Base-by-base conservation (phyloP, 129 eudicot genomes). In the Chrysanthemum seticuspe region DNA sequence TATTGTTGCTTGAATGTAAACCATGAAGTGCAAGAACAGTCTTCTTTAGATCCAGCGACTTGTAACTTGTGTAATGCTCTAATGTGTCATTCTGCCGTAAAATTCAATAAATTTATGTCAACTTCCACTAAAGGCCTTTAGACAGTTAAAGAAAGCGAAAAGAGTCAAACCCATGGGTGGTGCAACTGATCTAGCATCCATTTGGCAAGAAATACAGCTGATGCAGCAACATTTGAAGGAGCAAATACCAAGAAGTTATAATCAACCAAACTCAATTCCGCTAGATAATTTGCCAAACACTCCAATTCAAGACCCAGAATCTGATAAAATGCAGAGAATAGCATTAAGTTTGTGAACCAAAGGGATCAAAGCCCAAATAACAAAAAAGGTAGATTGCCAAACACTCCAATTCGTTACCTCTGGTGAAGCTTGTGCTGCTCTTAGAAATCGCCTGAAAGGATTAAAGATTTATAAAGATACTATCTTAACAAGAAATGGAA, bases 121-220 rank as follows among this genome's bases (percentile, higher is more conserved):
- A 29, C 13, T 48, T 80, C 68, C 34, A 44, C 59, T 15, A 29
- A 19, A 48, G 3, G 68, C 61, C 25, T 52, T 40, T 13, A 62
- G 62, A 59, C 50, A 45, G 14, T 76, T 3, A 45, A 59, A 40
- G 62, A 56, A 68, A 58, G 10, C 2, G 16, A 62, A 21, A 25
- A 69, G 73, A 68, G 16, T 54, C 86, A 19, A 53, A 90, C 96
- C 96, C 96, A 90, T 59, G 93, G 96, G 76, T 83, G 84, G 48
- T 29, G 54, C 2, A 89, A 85, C 72, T 90, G 96, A 79, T 85
- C 85, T 64, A 90, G 66, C 59, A 82, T 90, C 94, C 94, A 90
- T 77, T 79, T 80, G 8, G 96, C 96, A 13, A 90, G 89, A 62
- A 90, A 90, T 13, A 90, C 93, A 57, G 87, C 90, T 18, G 96